Evolutionary conservation across 305 asterid species (phyloP).

Genomic region (Coffea humblotiana): DNA sequence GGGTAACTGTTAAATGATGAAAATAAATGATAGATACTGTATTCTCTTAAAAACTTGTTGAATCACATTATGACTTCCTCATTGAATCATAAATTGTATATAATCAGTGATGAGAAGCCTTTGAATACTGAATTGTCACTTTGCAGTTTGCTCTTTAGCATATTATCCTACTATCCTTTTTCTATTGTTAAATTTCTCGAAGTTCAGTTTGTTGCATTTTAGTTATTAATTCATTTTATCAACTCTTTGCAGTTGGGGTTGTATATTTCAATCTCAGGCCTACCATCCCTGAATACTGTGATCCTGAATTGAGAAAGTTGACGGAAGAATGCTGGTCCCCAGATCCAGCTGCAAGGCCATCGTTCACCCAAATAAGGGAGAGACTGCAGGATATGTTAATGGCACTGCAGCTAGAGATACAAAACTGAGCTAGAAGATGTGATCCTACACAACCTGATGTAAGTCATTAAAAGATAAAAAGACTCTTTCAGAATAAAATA

Average conservation of each 20-base stretch:
- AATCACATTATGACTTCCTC: not conserved
- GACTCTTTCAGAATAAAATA: not conserved
- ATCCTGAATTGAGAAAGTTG: slow-evolving; percentile 70
- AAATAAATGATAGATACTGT: not conserved
- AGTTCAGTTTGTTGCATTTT: not conserved
- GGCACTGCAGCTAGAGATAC: slow-evolving; percentile 65
- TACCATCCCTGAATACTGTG: slow-evolving; percentile 74
- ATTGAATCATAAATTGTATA: not conserved
- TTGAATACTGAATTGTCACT: not conserved
- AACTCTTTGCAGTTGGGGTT: slow-evolving; percentile 68
- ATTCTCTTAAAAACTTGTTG: not conserved
- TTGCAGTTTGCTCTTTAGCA: not conserved
- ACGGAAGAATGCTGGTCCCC: slow-evolving; percentile 96
- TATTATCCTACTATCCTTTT: no score
- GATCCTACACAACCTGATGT: slow-evolving; percentile 4
- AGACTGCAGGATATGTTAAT: slow-evolving; percentile 59
- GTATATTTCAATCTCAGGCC: slow-evolving; percentile 81
- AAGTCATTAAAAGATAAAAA: slow-evolving; percentile 8
- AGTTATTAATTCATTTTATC: not conserved
- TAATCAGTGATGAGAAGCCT: not conserved
- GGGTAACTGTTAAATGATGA: not conserved
- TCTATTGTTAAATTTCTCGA: not conserved
- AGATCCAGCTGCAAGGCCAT: slow-evolving; percentile 73
- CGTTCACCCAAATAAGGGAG: slow-evolving; percentile 79
- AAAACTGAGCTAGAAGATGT: slow-evolving; percentile 45